Conservation (phyloP, 2,329 filamentous ascomycete species). For the Aspergillus luchuensis region DNA sequence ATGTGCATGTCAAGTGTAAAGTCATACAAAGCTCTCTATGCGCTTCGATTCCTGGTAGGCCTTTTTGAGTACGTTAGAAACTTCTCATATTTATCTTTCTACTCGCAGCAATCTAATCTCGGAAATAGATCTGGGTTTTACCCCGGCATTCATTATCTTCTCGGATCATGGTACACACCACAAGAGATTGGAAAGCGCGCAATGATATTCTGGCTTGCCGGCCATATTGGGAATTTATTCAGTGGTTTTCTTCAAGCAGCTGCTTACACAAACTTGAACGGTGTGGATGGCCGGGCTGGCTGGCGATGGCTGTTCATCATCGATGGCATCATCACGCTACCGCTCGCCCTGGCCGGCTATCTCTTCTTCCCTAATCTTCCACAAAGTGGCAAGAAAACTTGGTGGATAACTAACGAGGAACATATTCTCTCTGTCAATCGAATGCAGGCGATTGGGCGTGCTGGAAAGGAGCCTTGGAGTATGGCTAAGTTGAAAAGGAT, state of each 20-base stretch:
- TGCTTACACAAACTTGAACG: constrained; percentile 28
- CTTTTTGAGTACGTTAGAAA: constrained; percentile 28
- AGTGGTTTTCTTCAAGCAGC: constrained; percentile 28
- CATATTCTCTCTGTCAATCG: constrained; percentile 29
- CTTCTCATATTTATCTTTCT: too few species aligned
- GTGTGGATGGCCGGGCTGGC: constrained; percentile 24
- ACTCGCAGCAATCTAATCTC: background rate
- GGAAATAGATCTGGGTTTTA: constrained; percentile 25
- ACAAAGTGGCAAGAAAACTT: constrained; percentile 25
- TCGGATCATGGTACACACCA: constrained; percentile 31
- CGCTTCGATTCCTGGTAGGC: constrained; percentile 30
- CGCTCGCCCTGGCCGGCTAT: constrained; percentile 27
- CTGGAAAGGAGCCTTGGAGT: constrained; percentile 41
- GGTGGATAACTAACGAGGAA: constrained; percentile 29
- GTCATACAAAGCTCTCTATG: constrained; percentile 26
- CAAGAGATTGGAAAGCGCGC: constrained; percentile 28
- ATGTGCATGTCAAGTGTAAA: constrained; percentile 27
- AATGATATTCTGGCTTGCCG: constrained; percentile 28
- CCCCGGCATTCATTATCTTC: constrained; percentile 29
- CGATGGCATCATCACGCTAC: constrained; percentile 29
- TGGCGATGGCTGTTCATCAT: constrained; percentile 36
- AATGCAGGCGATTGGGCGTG: constrained; percentile 41
- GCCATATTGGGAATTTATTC: constrained; percentile 24
- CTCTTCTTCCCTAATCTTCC: constrained; percentile 26
- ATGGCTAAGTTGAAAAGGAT: constrained; percentile 38